These are phyloP conservation scores for Chaetomium sp. DNA, from an alignment of 2,329 filamentous ascomycete genomes.

Conservation along the genomic window DNA sequence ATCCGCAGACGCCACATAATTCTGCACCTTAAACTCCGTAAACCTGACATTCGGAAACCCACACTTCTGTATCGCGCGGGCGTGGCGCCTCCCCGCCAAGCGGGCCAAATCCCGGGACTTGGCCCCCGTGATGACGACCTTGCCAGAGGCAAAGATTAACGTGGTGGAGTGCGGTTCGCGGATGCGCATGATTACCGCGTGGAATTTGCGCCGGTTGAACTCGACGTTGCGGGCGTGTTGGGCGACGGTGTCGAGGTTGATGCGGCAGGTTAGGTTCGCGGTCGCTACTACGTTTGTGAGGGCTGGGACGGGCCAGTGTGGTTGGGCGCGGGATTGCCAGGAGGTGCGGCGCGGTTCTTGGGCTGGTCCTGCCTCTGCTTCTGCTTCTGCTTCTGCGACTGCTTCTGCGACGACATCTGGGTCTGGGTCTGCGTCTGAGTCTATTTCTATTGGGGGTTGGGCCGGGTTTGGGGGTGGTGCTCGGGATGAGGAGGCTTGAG, in stretches of 20 bases:
- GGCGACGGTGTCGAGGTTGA: constrained; percentile 93
- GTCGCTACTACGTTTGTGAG: constrained; percentile 50
- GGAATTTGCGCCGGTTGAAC: constrained; percentile 81
- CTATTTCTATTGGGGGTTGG: neutral
- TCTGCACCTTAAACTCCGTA: constrained; percentile 97
- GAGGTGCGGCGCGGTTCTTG: neutral
- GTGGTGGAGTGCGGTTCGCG: constrained; percentile 94
- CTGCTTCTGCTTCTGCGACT: neutral
- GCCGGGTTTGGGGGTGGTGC: neutral
- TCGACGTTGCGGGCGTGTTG: constrained; percentile 92
- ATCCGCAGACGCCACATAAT: constrained; percentile 91
- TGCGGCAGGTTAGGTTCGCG: constrained; percentile 87
- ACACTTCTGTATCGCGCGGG: constrained; percentile 94
- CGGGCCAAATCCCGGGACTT: constrained; percentile 93
- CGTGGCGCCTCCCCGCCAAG: constrained; percentile 86
- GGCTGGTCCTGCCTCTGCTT: neutral
- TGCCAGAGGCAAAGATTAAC: constrained; percentile 88
- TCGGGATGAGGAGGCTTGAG: too few relatives aligned
- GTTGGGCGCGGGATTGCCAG: constrained; percentile 3
- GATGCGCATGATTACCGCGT: constrained; percentile 96
- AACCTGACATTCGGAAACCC: constrained; percentile 89
- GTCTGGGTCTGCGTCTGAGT: neutral
- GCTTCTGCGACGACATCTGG: neutral
- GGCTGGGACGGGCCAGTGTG: constrained; percentile 15
- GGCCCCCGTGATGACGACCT: constrained; percentile 97